These are phyloP conservation scores for Trichoderma simmonsii DNA, from an alignment of 2,329 filamentous ascomycete genomes.

Conservation along the genomic window DNA sequence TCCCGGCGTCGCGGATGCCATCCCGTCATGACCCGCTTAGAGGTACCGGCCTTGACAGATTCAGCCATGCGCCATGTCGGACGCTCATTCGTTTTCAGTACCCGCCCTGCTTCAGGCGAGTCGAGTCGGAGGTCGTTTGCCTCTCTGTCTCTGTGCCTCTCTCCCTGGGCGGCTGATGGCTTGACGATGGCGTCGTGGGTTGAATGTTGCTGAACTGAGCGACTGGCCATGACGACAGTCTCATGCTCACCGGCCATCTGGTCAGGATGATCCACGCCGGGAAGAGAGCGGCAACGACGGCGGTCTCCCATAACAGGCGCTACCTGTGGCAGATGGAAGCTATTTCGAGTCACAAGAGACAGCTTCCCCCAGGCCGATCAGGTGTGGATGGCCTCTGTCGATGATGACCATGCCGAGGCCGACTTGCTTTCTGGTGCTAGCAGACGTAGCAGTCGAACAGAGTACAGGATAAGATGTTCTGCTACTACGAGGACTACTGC, in stretches of 20 bases:
- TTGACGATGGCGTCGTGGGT: constrained; percentile 17
- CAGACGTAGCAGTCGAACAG: neutral
- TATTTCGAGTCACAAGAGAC: constrained; percentile 14
- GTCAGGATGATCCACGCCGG: neutral
- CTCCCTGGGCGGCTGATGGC: constrained; percentile 8
- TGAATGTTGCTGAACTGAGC: constrained; percentile 10
- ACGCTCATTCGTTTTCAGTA: constrained; percentile 13
- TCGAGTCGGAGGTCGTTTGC: neutral
- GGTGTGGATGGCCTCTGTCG: constrained; percentile 11
- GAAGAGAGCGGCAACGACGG: neutral
- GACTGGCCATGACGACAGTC: constrained; percentile 2
- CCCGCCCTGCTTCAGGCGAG: constrained; percentile 13
- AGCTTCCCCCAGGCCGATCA: neutral
- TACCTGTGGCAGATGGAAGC: constrained; percentile 1
- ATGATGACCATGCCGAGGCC: constrained; percentile 14
- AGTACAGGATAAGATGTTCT: constrained; percentile 12
- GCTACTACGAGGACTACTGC: neutral
- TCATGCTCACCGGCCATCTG: neutral
- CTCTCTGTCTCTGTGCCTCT: neutral
- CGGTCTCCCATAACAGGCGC: neutral
- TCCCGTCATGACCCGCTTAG: constrained; percentile 13
- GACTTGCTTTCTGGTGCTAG: neutral
- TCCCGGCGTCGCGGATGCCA: constrained; percentile 7
- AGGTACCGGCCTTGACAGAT: neutral
- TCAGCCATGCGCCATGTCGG: no score